phyloP scores from a whole-genome alignment of 768 basidiomycete species.

The Tylopilus felleus region DNA sequence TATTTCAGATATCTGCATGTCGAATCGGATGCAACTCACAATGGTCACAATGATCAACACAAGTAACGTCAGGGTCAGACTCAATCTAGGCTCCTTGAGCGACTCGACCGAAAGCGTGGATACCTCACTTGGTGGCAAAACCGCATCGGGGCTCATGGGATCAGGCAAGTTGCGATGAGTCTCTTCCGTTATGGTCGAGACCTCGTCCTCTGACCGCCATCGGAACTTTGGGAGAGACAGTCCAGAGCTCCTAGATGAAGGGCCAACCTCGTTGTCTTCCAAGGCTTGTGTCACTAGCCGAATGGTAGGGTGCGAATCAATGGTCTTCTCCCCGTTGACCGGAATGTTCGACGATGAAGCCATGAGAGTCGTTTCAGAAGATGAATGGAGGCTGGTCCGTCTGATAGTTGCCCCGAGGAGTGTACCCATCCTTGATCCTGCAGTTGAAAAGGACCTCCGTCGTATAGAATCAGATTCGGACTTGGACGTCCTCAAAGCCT shows the following conservation, averaged over 20 bases:
- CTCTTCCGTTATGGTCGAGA: conserved; percentile 2
- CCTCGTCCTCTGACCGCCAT: conserved; percentile 16
- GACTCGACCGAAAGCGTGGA: conserved; percentile 17
- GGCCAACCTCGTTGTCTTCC: conserved; percentile 1
- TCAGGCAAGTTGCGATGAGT: conserved; percentile 8
- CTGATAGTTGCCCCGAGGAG: conserved; percentile 5
- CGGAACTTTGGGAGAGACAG: conserved; percentile 8
- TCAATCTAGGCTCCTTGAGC: conserved; percentile 54
- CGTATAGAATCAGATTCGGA: conserved; percentile 20
- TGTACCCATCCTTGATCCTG: conserved; percentile 11
- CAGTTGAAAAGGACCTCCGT: conserved; percentile 13
- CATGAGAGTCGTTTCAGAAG: conserved; percentile 28
- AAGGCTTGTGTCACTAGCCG: conserved; percentile 22
- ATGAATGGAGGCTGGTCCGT: conserved; percentile 17
- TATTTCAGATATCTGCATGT: conserved; percentile 1
- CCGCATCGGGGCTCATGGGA: conserved; percentile 6
- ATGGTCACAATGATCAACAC: conserved; percentile 59
- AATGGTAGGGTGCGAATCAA: conserved; percentile 16
- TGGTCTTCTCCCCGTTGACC: conserved; percentile 7
- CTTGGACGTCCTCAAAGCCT: conserved; percentile 13
- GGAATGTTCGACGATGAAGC: conserved; percentile 3
- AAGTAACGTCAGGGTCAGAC: conserved; percentile 52
- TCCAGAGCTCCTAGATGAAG: conserved; percentile 1
- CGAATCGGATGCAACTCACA: conserved; percentile 38
- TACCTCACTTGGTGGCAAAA: conserved; percentile 13